These are phyloP conservation scores for Arctium lappa DNA, from an alignment of 129 eudicot species.

Conservation along the genomic window DNA sequence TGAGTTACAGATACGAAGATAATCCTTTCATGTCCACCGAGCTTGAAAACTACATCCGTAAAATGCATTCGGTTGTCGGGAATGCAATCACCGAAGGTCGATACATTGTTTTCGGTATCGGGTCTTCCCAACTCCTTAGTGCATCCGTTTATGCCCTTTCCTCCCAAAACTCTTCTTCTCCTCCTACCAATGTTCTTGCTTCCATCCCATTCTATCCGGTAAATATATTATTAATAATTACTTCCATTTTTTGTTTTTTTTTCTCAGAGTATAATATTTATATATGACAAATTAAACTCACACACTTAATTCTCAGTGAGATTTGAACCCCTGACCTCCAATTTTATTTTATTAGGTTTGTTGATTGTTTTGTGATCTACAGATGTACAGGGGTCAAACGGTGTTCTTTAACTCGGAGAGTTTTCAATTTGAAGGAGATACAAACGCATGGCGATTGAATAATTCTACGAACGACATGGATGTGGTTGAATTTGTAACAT, in stretches of 20 bases:
- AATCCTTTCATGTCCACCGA: constrained; percentile 24
- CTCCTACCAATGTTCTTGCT: constrained; percentile 49
- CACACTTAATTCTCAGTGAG: neutral
- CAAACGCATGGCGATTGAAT: constrained; percentile 30
- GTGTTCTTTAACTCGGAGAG: constrained; percentile 34
- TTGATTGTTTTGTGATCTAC: neutral
- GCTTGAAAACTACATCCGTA: constrained; percentile 44
- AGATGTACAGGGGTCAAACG: constrained; percentile 41
- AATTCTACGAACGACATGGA: constrained; percentile 21
- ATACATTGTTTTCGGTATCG: constrained; percentile 53
- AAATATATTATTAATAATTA: neutral
- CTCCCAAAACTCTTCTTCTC: constrained; percentile 26
- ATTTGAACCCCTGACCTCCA: neutral
- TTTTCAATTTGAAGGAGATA: constrained; percentile 48
- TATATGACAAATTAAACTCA: too few relatives aligned
- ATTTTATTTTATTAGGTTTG: neutral
- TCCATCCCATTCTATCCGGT: constrained; percentile 67
- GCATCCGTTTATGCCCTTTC: constrained; percentile 79
- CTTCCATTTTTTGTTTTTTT: too few relatives aligned
- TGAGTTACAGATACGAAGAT: constrained; percentile 55
- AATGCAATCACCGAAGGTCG: constrained; percentile 59
- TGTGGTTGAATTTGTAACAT: constrained; percentile 55
- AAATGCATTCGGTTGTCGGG: constrained; percentile 44
- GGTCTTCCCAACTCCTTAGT: constrained; percentile 58
- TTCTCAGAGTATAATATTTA: too few relatives aligned